Conservation (phyloP, 108 stramenopile species). For the Pseudonitzschia delicatissima region DNA sequence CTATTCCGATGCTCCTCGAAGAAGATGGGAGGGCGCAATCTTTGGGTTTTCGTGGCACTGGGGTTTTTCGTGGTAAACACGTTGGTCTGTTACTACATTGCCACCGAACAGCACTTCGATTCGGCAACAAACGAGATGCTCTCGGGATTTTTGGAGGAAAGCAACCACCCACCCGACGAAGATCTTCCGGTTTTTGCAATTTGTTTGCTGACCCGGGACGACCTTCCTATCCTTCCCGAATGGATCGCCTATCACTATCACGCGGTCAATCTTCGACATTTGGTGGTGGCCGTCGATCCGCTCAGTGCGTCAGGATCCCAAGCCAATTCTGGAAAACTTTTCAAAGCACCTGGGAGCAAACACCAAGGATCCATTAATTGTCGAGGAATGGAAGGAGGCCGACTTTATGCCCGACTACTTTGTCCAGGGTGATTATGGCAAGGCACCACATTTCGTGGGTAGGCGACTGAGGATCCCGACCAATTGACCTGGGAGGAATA, state of each 20-base stretch:
- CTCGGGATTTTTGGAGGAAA: no score
- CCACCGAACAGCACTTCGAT: no score
- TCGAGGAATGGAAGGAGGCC: slow-evolving; percentile 23
- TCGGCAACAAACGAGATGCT: not conserved
- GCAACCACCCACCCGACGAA: no score
- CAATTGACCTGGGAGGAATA: not conserved
- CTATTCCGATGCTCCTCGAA: no score
- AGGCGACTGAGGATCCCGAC: not conserved
- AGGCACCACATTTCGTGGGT: not conserved
- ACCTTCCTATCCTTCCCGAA: slow-evolving; percentile 40
- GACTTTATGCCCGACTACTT: slow-evolving; percentile 41
- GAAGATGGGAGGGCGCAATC: no score
- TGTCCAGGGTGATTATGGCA: slow-evolving; percentile 14
- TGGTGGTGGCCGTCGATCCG: slow-evolving; percentile 55
- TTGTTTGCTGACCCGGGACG: slow-evolving; percentile 47
- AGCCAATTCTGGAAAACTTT: not conserved
- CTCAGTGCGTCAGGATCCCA: not conserved
- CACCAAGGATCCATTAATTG: not conserved
- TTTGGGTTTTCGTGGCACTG: no score
- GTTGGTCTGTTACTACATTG: no score
- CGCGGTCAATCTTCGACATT: slow-evolving; percentile 28
- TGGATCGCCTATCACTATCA: slow-evolving; percentile 61
- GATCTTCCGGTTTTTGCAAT: slow-evolving; percentile 21
- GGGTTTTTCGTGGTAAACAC: no score
- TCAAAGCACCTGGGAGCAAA: not conserved